Evolutionary conservation across 441 rosid genomes (phyloP).

Genomic region (Erodium texanum): DNA sequence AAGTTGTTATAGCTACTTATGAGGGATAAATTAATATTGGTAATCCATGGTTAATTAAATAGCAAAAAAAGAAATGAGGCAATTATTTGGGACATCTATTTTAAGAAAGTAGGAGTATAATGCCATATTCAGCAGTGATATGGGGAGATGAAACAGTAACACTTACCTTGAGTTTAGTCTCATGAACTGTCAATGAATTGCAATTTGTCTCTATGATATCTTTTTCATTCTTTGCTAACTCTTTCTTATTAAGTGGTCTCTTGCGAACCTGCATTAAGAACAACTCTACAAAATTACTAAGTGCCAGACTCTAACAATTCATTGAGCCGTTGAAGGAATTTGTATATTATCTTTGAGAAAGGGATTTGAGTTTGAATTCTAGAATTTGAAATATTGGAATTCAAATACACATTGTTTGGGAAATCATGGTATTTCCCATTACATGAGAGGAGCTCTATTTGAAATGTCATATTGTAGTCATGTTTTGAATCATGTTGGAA

Average conservation of each 20-base stretch:
- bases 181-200: conserved; percentile 43
- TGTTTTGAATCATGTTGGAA: conserved; percentile 54
- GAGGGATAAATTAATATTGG: too few species aligned
- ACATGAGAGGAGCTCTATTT: conserved; percentile 2
- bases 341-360: not conserved
- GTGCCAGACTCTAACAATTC: conserved; percentile 35
- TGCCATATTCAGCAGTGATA: too few species aligned
- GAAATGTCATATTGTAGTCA: conserved; percentile 42
- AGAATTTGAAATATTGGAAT: too few species aligned
- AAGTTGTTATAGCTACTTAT: too few species aligned
- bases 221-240: conserved; percentile 46
- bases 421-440: not conserved
- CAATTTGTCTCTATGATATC: conserved; percentile 72
- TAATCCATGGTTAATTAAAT: too few species aligned
- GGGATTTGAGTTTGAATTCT: too few species aligned
- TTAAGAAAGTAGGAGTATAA: too few species aligned
- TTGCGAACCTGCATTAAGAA: too few species aligned
- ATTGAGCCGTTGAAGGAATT: not conserved
- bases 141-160: too few species aligned
- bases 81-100: too few species aligned
- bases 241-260: too few species aligned
- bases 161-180: conserved; percentile 56
- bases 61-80: conserved; percentile 4
- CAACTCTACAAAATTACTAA: conserved; percentile 14
- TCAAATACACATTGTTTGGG: too few species aligned